Conservation (phyloP, 805 yeast species). For the Wickerhamomyces chambardii region DNA sequence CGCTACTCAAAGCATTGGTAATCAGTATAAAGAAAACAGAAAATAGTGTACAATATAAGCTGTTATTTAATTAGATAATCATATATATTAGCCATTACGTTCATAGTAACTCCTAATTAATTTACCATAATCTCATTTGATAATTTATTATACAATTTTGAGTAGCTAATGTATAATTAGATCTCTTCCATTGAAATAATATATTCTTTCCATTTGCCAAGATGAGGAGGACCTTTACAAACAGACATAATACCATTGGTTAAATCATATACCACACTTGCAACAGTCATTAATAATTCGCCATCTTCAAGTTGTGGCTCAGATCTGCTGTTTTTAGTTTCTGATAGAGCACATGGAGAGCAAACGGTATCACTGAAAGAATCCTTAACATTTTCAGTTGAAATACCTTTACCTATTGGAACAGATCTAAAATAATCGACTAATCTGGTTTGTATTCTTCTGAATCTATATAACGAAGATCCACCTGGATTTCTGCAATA, state of each 20-base stretch:
- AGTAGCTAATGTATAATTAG: too few species aligned
- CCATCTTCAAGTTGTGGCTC: constrained; percentile 5
- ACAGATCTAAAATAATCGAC: constrained; percentile 5
- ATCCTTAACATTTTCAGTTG: constrained; percentile 2
- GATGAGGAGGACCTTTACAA: constrained; percentile 18
- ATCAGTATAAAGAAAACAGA: constrained; percentile 4
- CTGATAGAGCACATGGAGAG: constrained; percentile 7
- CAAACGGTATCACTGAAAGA: constrained; percentile 4
- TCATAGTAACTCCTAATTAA: too few species aligned
- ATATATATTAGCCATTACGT: too few species aligned
- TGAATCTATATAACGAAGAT: constrained; percentile 8
- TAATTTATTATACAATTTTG: too few species aligned
- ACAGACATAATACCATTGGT: constrained; percentile 8
- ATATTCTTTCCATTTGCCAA: constrained; percentile 37
- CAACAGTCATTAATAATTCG: constrained; percentile 8
- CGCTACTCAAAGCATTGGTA: constrained; percentile 8
- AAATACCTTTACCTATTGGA: constrained; percentile 6
- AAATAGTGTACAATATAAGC: neutral
- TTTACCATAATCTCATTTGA: too few species aligned
- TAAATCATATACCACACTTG: constrained; percentile 7
- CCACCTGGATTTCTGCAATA: constrained; percentile 10
- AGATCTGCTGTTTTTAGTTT: constrained; percentile 7
- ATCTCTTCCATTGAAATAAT: neutral
- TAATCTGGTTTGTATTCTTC: constrained; percentile 5
- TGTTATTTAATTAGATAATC: too few species aligned